Evolutionary conservation across 768 basidiomycete genomes (phyloP), one percentile per base, ranked within the genome.

Genomic region (Lentinula guzmanii): DNA sequence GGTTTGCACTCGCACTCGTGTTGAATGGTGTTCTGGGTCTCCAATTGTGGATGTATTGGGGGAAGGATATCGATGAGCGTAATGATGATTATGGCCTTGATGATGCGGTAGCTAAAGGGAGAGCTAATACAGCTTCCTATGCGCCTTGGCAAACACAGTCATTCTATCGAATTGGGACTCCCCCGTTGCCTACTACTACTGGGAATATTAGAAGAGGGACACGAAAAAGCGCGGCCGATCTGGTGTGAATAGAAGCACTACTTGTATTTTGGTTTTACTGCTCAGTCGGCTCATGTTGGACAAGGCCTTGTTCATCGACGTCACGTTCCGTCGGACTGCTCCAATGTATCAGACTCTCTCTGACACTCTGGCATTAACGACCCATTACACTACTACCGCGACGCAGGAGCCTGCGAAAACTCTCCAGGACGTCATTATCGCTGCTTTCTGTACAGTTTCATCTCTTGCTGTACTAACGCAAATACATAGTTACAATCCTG

Each of bases 21-120:
- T 78, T 98, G 9, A 99, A 99, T 72, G 63, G 86, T 61, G 78
- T 96, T n/a, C 75, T 98, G 11, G 95, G 91, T 2, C 76, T 74
- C 10, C 95, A 98, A 76, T 79, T 98, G 80, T 89, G 86, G 79
- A 73, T 82, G 75, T 98, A 91, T 71, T 91, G 90, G 89, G 88
- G 86, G 11, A 78, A 81, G 63, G 81, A 79, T 37, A 15, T 24
- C 5, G 55, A 43, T 28, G 55, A 56, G 5, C 55, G 55, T 2
- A 48, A 11, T 4, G 55, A 56, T 28, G 55, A 31, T 24, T 41
- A 42, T n/a, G 55, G 39, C 5, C 15, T 42, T 4, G 42, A 33
- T 24, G 41, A 33, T 28, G 10, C 18, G n/a, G 43, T 7, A 45
- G n/a, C 7, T 1, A 43, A 56, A 28, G 55, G 16, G 1, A 56